These are phyloP conservation scores for Rhodocollybia butyracea DNA, from an alignment of 768 basidiomycete species.

Conservation along the genomic window DNA sequence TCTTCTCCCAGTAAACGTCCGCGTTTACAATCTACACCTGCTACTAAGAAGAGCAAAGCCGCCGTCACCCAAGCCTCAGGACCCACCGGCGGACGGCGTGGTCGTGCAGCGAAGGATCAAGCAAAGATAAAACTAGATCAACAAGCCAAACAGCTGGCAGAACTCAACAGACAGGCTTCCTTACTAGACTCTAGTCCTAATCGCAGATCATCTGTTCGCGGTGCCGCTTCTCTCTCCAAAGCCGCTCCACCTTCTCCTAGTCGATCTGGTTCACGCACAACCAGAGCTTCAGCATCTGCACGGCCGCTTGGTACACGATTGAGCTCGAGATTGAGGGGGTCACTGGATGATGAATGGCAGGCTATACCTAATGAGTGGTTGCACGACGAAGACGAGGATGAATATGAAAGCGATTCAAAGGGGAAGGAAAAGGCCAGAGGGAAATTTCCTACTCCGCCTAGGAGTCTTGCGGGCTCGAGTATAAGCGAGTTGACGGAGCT, in stretches of 20 bases:
- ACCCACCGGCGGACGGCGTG: slow-evolving; percentile 35
- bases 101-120: slow-evolving; percentile 66
- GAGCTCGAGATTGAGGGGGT: slow-evolving; percentile 63
- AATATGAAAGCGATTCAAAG: slow-evolving; percentile 17
- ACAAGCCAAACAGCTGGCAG: slow-evolving; percentile 67
- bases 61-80: slow-evolving; percentile 1
- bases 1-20: slow-evolving; percentile 13
- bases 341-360: slow-evolving; percentile 67
- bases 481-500: slow-evolving; percentile 76
- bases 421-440: slow-evolving; percentile 11
- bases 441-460: slow-evolving; percentile 28
- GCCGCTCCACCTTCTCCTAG: neutral
- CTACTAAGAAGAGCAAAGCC: slow-evolving; percentile 9
- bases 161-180: slow-evolving; percentile 52
- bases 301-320: slow-evolving; percentile 54
- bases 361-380: slow-evolving; percentile 78
- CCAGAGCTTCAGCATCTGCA: neutral
- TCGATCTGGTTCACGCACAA: neutral
- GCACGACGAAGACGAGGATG: slow-evolving; percentile 22
- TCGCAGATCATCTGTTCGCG: slow-evolving; percentile 12
- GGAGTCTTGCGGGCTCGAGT: slow-evolving; percentile 58
- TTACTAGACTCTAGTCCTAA: neutral
- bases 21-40: slow-evolving; percentile 10
- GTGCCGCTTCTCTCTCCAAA: neutral
- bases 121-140: slow-evolving; percentile 68